Conservation (phyloP, 495 filamentous ascomycete genomes). For the Hypomontagnella submonticulosa region DNA sequence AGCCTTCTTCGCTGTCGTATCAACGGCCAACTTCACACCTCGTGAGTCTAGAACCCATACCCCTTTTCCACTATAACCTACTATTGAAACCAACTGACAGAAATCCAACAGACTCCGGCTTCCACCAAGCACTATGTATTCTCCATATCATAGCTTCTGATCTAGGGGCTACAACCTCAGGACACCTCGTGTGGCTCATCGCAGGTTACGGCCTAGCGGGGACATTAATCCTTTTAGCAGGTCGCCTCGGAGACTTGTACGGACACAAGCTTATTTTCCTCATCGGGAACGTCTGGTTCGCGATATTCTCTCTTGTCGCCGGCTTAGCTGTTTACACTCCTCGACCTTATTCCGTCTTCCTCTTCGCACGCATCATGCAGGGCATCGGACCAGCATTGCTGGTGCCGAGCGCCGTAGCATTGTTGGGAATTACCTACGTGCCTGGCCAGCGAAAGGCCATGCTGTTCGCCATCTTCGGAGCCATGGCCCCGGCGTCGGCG, state of each 20-base stretch:
- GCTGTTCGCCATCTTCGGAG: slow-evolving; percentile 73
- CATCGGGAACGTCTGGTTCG: slow-evolving; percentile 72
- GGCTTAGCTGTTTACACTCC: slow-evolving; percentile 59
- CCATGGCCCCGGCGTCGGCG: slow-evolving; percentile 68
- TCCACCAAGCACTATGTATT: slow-evolving; percentile 48
- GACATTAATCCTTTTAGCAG: slow-evolving; percentile 75
- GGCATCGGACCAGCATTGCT: slow-evolving; percentile 72
- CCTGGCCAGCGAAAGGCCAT: slow-evolving; percentile 70
- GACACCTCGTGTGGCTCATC: slow-evolving; percentile 62
- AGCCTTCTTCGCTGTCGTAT: slow-evolving; percentile 45
- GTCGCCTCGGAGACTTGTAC: slow-evolving; percentile 73
- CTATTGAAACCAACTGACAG: slow-evolving; percentile 7
- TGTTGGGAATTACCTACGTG: slow-evolving; percentile 67
- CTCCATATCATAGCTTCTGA: slow-evolving; percentile 56
- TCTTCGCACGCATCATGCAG: slow-evolving; percentile 68
- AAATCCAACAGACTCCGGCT: slow-evolving; percentile 42
- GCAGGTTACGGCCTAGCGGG: slow-evolving; percentile 71
- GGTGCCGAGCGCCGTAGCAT: slow-evolving; percentile 70
- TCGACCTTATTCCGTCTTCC: slow-evolving; percentile 63
- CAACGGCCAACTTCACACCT: slow-evolving; percentile 49
- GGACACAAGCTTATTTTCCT: slow-evolving; percentile 73
- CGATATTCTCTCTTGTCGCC: slow-evolving; percentile 69
- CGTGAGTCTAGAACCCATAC: slow-evolving; percentile 32
- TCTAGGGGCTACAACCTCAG: slow-evolving; percentile 54
- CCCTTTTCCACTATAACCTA: not conserved